Percentiles rank a stretch among this genome's conserved stretches.
These are phyloP conservation scores for Lactarius trivialis DNA, from an alignment of 768 basidiomycete genomes.

Conservation along the genomic window DNA sequence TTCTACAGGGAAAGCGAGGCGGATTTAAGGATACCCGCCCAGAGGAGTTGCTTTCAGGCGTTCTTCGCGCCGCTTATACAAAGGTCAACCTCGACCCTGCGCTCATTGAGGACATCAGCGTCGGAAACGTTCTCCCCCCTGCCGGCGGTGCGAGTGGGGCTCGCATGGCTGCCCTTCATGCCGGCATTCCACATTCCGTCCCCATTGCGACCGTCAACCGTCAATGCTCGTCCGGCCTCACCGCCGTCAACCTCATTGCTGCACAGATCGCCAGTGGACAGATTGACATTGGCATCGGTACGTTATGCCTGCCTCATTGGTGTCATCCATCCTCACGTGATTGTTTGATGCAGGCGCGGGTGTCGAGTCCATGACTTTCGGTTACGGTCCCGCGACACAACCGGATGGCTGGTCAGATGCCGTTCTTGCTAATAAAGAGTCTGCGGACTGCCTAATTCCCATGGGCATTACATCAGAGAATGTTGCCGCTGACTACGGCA, in stretches of 20 bases:
- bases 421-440: slow-evolving; percentile 57
- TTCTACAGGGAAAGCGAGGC: slow-evolving; percentile 65
- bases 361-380: slow-evolving; percentile 85
- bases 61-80: slow-evolving; percentile 67
- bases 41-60: slow-evolving; percentile 71
- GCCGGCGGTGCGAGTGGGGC: slow-evolving; percentile 77
- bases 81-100: slow-evolving; percentile 66
- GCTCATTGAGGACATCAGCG: slow-evolving; percentile 77
- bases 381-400: slow-evolving; percentile 54
- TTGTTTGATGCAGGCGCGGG: slow-evolving; percentile 53
- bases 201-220: slow-evolving; percentile 81
- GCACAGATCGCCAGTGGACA: slow-evolving; percentile 71
- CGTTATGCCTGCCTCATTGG: background rate
- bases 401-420: slow-evolving; percentile 57
- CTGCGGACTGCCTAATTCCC: slow-evolving; percentile 76
- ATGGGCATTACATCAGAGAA: slow-evolving; percentile 97
- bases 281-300: slow-evolving; percentile 87
- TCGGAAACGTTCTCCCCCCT: slow-evolving; percentile 85
- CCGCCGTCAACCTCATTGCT: slow-evolving; percentile 76
- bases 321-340: background rate
- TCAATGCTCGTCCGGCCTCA: slow-evolving; percentile 85
- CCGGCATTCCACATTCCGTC: slow-evolving; percentile 74
- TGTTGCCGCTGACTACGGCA: slow-evolving; percentile 69
- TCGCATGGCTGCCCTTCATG: slow-evolving; percentile 80
- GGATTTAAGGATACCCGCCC: slow-evolving; percentile 88